phyloP scores from a whole-genome alignment of 192 early-diverging fungal genomes.

The Backusella luteola region DNA sequence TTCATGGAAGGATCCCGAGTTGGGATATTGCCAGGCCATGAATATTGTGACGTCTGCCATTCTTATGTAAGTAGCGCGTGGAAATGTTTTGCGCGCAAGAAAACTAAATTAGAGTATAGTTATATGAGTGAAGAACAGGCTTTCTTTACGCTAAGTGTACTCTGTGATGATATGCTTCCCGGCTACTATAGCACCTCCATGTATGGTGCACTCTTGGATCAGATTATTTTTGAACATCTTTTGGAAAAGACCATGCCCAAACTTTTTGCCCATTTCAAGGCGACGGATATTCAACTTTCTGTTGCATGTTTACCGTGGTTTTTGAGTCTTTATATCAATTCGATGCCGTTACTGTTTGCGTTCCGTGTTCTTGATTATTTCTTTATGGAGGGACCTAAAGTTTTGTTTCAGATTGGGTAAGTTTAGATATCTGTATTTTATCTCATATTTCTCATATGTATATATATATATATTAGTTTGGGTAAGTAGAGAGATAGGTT shows the following conservation, averaged over 20 bases:
- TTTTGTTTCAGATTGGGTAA: conserved; percentile 77
- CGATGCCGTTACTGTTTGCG: conserved; percentile 76
- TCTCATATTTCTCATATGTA: background rate
- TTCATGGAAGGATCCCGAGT: conserved; percentile 65
- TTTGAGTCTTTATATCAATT: conserved; percentile 84
- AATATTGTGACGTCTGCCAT: conserved; percentile 87
- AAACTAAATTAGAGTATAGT: background rate
- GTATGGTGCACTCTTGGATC: conserved; percentile 88
- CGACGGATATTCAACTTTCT: conserved; percentile 82
- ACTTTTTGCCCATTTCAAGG: conserved; percentile 66
- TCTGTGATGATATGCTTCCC: conserved; percentile 78
- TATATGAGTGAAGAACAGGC: conserved; percentile 89
- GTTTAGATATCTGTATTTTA: background rate
- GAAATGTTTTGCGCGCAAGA: background rate
- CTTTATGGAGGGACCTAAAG: conserved; percentile 83
- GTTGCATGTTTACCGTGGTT: conserved; percentile 93
- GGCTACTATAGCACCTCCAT: conserved; percentile 76
- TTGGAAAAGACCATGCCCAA: conserved; percentile 82
- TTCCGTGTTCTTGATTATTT: conserved; percentile 85
- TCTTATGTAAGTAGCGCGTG: conserved; percentile 49
- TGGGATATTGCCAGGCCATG: conserved; percentile 96
- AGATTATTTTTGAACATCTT: conserved; percentile 80
- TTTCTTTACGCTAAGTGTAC: conserved; percentile 80
- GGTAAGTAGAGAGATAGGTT: background rate
- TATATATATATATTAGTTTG: background rate